A percentile compares a stretch with the other conserved stretches of the same genome.
These are phyloP conservation scores for Bacidia rubella DNA, from an alignment of 495 filamentous ascomycete genomes.

Conservation along the genomic window DNA sequence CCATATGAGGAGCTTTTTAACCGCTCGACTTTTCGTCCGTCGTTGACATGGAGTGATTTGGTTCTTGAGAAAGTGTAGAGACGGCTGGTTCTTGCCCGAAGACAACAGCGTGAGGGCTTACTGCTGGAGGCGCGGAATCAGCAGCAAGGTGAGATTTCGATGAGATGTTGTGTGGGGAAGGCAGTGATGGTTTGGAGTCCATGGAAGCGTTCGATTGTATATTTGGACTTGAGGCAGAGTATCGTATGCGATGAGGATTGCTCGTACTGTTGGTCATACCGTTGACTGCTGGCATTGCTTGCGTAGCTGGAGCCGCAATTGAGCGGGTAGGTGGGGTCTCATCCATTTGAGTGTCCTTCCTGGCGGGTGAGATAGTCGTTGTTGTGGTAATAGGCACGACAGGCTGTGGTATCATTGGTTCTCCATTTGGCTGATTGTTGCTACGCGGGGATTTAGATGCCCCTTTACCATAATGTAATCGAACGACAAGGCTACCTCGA, in stretches of 20 bases:
- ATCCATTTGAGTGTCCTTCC: background rate
- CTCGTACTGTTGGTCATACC: too few relatives aligned
- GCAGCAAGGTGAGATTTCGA: background rate
- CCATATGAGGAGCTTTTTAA: background rate
- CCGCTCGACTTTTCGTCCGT: background rate
- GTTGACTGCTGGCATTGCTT: too few relatives aligned
- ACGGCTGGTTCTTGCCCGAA: background rate
- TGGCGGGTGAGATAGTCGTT: background rate
- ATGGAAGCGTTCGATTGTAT: too few relatives aligned
- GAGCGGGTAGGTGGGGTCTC: too few relatives aligned
- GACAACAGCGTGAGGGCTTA: background rate
- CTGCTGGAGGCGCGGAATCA: background rate
- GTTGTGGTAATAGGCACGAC: background rate
- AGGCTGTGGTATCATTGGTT: background rate
- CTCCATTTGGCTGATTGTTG: background rate
- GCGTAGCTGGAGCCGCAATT: too few relatives aligned
- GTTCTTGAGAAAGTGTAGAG: background rate
- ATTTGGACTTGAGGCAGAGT: too few relatives aligned
- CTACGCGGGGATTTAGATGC: background rate
- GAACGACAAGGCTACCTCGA: slow-evolving; percentile 46
- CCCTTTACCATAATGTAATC: slow-evolving; percentile 36
- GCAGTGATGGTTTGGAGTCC: too few relatives aligned
- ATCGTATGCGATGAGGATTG: too few relatives aligned
- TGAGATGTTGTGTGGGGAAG: too few relatives aligned
- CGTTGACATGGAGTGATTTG: background rate